These are phyloP conservation scores for Pseudogymnoascus sp. DNA, from an alignment of 2,329 filamentous ascomycete species.

Conservation along the genomic window DNA sequence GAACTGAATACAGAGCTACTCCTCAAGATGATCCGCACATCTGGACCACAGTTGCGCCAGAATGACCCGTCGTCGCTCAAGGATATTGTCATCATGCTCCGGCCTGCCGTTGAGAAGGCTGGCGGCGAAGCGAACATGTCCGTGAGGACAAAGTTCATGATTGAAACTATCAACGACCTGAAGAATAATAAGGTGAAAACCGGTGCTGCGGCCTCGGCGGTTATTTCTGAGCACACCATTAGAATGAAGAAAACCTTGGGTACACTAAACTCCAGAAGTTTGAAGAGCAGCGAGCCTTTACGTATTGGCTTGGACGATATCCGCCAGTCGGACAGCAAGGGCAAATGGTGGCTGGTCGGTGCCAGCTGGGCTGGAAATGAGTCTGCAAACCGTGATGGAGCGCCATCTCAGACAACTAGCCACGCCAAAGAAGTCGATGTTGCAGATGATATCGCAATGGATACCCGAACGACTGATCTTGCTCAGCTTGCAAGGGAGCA, in stretches of 20 bases:
- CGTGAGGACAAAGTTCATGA: conserved; percentile 91
- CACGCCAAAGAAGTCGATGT: conserved; percentile 13
- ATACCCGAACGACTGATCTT: conserved; percentile 23
- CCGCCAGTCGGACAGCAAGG: conserved; percentile 71
- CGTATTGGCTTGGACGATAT: conserved; percentile 77
- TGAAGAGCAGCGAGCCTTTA: conserved; percentile 72
- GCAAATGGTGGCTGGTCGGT: conserved; percentile 98
- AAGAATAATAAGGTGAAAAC: conserved; percentile 90
- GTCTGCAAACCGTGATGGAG: conserved; percentile 22
- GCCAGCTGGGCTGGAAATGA: conserved; percentile 66
- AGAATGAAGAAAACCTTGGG: conserved; percentile 85
- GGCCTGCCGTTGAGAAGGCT: conserved; percentile 57
- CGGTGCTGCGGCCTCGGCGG: conserved; percentile 57
- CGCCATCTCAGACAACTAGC: conserved; percentile 26
- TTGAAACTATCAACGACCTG: conserved; percentile 87
- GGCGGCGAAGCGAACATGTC: conserved; percentile 61
- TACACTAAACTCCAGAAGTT: conserved; percentile 57
- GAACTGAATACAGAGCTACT: conserved; percentile 86
- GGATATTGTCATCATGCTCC: conserved; percentile 75
- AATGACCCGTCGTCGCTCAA: conserved; percentile 85
- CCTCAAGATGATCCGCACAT: conserved; percentile 72
- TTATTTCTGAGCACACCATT: conserved; percentile 72
- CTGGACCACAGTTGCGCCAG: conserved; percentile 72
- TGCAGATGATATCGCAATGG: conserved; percentile 8
- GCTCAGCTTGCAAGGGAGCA: conserved; percentile 28